Evolutionary conservation across 1,139 yeast species (phyloP).

Genomic region (Geotrichum reessii): DNA sequence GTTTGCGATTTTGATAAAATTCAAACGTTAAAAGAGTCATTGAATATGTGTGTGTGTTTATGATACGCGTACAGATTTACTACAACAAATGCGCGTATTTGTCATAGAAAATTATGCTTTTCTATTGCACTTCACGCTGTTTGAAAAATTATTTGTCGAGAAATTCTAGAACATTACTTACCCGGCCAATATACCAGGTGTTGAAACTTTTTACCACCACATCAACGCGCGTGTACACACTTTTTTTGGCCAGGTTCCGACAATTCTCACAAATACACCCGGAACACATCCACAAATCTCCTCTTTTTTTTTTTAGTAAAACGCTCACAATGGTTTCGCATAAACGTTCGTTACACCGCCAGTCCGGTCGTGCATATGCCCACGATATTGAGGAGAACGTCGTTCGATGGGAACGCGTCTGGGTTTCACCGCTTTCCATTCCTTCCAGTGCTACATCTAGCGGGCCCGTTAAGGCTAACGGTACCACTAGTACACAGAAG

Average conservation of each 20-base stretch:
- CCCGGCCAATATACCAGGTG: not conserved
- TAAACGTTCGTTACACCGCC: constrained; percentile 31
- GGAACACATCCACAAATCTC: not conserved
- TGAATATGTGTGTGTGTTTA: too few species aligned
- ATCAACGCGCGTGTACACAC: not conserved
- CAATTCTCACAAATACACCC: not conserved
- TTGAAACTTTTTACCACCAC: not conserved
- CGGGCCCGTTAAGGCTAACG: not conserved
- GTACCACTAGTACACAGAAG: not conserved
- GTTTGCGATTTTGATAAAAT: not conserved
- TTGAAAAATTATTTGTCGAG: too few species aligned
- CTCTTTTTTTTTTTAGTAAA: not conserved
- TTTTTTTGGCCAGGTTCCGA: not conserved
- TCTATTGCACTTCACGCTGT: too few species aligned
- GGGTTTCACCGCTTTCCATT: constrained; percentile 26
- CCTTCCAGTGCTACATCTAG: constrained; percentile 3
- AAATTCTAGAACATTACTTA: not conserved
- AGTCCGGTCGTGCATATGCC: constrained; percentile 27
- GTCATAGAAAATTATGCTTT: not conserved
- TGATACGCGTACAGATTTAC: too few species aligned
- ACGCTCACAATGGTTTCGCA: constrained; percentile 16
- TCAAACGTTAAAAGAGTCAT: not conserved
- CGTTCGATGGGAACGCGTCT: constrained; percentile 30
- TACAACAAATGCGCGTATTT: too few species aligned
- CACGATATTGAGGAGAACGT: constrained; percentile 30